phyloP scores from a whole-genome alignment of 495 filamentous ascomycete species.

The Lasiosphaeriaceae sp. region DNA sequence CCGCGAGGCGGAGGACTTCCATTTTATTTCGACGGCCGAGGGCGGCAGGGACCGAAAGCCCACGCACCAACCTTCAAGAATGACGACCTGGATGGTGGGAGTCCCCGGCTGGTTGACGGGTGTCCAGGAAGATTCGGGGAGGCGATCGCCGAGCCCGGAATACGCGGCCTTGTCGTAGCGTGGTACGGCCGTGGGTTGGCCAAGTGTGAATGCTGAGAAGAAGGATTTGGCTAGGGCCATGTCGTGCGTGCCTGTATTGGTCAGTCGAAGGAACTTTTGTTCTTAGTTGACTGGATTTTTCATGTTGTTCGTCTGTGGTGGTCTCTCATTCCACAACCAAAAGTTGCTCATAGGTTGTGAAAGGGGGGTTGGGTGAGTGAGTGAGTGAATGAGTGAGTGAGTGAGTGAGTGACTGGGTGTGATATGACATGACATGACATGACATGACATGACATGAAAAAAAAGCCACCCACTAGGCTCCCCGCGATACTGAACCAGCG shows the following conservation, averaged over 20 bases:
- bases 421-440: too few relatives aligned
- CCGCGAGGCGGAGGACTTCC: slow-evolving; percentile 43
- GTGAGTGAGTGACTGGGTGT: too few relatives aligned
- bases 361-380: too few relatives aligned
- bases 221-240: slow-evolving; percentile 57
- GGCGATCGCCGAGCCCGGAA: slow-evolving; percentile 74
- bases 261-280: not conserved
- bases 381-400: too few relatives aligned
- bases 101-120: slow-evolving; percentile 55
- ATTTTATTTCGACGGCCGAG: slow-evolving; percentile 47
- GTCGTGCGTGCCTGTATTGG: slow-evolving; percentile 72
- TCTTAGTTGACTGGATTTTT: not conserved
- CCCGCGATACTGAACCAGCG: slow-evolving; percentile 75
- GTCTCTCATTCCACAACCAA: not conserved
- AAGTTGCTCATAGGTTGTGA: too few relatives aligned
- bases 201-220: slow-evolving; percentile 56
- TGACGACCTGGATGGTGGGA: slow-evolving; percentile 55
- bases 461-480: slow-evolving; percentile 53
- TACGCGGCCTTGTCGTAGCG: slow-evolving; percentile 81
- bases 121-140: slow-evolving; percentile 56
- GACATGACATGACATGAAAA: not conserved
- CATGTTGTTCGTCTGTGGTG: not conserved
- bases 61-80: slow-evolving; percentile 92
- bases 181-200: slow-evolving; percentile 59
- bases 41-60: slow-evolving; percentile 70